Conservation (phyloP, 768 basidiomycete genomes). For the Leccinum obscurum region DNA sequence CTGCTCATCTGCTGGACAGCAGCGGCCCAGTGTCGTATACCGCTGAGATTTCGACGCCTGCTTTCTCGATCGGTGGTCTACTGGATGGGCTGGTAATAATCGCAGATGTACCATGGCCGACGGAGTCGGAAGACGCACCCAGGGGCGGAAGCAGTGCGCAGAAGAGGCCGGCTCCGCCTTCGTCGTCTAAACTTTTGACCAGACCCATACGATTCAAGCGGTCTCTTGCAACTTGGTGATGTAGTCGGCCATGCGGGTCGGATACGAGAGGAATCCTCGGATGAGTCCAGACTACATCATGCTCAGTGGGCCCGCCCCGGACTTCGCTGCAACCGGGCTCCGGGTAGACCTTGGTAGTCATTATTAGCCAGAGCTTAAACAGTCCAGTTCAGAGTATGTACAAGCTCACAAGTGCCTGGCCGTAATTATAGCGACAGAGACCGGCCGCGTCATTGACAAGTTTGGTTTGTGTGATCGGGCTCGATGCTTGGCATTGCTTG, state of each 20-base stretch:
- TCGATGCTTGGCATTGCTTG: background rate
- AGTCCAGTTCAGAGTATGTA: background rate
- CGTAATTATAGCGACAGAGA: background rate
- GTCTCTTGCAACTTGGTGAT: conserved; percentile 19
- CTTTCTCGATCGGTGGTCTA: conserved; percentile 26
- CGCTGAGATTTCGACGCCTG: conserved; percentile 14
- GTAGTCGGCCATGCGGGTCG: conserved; percentile 9
- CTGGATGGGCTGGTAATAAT: background rate
- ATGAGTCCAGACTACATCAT: background rate
- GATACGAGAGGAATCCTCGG: background rate
- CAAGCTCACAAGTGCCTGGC: background rate
- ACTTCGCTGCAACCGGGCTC: background rate
- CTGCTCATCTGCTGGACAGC: conserved; percentile 27
- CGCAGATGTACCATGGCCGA: background rate
- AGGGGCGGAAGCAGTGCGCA: background rate
- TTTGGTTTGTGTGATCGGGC: background rate
- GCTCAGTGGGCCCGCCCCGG: background rate
- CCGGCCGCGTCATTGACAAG: background rate
- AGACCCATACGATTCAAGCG: conserved; percentile 19
- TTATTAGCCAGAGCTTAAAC: background rate
- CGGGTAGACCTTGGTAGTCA: background rate
- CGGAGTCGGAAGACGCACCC: background rate
- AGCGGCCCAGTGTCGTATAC: conserved; percentile 5
- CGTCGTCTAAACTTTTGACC: conserved; percentile 15
- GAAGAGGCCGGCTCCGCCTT: conserved; percentile 17